Evolutionary conservation across 306 rosid species (phyloP), one percentile per base, ranked within the genome.

Genomic region (Parietaria judaica): DNA sequence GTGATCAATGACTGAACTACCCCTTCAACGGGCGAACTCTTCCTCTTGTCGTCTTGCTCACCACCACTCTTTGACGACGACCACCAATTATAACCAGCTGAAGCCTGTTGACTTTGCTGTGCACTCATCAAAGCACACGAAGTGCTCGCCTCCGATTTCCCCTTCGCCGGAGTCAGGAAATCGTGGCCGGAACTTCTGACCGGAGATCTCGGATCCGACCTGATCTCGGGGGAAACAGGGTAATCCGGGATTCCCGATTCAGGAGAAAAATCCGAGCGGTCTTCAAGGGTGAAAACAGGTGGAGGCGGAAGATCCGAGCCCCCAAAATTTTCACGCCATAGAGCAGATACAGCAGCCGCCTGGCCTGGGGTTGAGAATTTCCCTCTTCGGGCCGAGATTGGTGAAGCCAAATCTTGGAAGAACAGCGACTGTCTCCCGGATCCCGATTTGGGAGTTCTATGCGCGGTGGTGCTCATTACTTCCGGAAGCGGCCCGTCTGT

Each of bases 261-360:
- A 17, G 97, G 97, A 71, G 99, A 86, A 56, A 86, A 82, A 53
- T 88, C 97, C 6, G 89, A 88, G 41, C 87, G 84, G 77, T 94
- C 99, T 61, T 94, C 99, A 80, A 94, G 73, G 34, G 99, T 94
- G 76, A 57, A 88, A 63, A 86, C 72, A 12, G 99, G 99, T 54
- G 99, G 99, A 0, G 99, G 97, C 8, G 97, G 99, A 73, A 94
- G 95, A 67, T 94, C 97, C 0, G 97, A 78, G 67, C 77, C 76
- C 50, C 81, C 72, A 61, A 71, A 71, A 66, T 73, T 94, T 65
- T 88, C 99, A 3, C 86, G 95, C 97, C 99, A 86, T 14, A 81
- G 64, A 60, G 97, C 78, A 74, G 99, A 86, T 47, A 74, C 92
- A 1, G 87, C 83, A 56, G 87, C 94, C 51, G 87, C 85, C 74